Base-by-base conservation (phyloP, 108 stramenopile genomes). In the Nitzschia inconspicua region DNA sequence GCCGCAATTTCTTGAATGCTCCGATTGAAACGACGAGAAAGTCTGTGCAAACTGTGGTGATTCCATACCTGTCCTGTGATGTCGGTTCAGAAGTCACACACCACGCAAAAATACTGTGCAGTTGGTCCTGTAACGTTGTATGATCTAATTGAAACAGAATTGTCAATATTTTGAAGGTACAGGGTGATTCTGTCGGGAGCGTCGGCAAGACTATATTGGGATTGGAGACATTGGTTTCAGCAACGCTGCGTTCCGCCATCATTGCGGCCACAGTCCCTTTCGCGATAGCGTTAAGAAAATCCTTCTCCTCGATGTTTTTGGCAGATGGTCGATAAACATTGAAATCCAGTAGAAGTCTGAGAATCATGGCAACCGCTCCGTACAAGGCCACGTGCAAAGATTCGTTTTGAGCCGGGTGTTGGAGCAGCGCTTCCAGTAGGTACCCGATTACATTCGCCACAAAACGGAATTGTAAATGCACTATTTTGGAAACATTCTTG, bases 261-360 rank as follows among this genome's bases (percentile, higher is more conserved):
- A 10, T 52, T 32, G n/a, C 4, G 11, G 4, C n/a, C 4, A 54
- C 24, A 18, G 34, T 54, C 37, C 37, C 53, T 14, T 47, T 40
- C 0, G 70, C 57, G 19, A 86, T 51, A 35, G 47, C 13, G 16
- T 76, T 44, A 23, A 89, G 70, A 56, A 78, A 86, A 1, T 61
- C 53, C 19, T 53, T 32, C 28, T 69, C 77, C 7, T 76, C 66
- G 0, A 61, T 57, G 74, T 84, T 84, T 25, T 64, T 67, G 42
- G 77, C 70, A 2, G 89, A 78, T 24, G 89, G 77, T 6, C 71
- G 72, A 53, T 91, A 91, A 9, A 71, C 75, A 64, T 91, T 81
- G 36, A 82, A 62, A 25, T 74, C 52, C 24, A 88, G 50, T 8
- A 91, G 47, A 13, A 77, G 18, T 2, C 57, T 26, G 7, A 88